Evolutionary conservation across 371 early-diverging fungal genomes (phyloP), one percentile per base, ranked within the genome.

Genomic region (Apophysomyces variabilis): DNA sequence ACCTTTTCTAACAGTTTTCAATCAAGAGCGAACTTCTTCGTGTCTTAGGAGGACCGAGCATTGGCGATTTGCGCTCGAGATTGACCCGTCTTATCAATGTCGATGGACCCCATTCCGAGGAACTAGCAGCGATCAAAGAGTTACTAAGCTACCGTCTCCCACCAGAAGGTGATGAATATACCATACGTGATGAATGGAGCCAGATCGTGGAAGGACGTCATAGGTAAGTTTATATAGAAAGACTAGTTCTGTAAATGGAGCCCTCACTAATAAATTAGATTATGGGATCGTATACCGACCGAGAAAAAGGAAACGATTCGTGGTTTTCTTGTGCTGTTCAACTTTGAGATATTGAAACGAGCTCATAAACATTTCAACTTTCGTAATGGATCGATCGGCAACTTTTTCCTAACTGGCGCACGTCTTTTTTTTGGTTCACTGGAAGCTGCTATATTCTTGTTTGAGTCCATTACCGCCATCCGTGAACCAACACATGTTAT

Each of bases 381-480:
- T 60, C 79, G 85, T 7, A 84, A 85, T 35, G 89, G 86, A 8
- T 79, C 81, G 18, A 82, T 89, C 61, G 89, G 89, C 14, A 88
- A 89, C 76, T 84, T 89, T 64, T 87, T 89, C 63, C 62, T 89
- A 58, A 86, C 89, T 7, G 91, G 91, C 4, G 88, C 87, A 5
- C 79, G 91, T 16, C 70, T 89, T 50, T 91, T 91, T 57, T 89
- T 88, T 77, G 83, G 87, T 13, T 87, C 87, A 0, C 68, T 91
- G 1, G 91, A 91, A 61, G 87, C 90, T 7, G 90, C 90, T 45
- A 87, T 91, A 50, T 89, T 89, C 66, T 73, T 89, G 60, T 89
- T 89, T 67, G 75, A 86, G 0, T 78, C 87, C 26, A 90, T 88
- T 66, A 87, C 87, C n/a, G 84, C 88, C 5, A 80, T 86, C 57